These are phyloP conservation scores for Leucocoprinus leucothites DNA, from an alignment of 768 basidiomycete genomes.

Conservation along the genomic window DNA sequence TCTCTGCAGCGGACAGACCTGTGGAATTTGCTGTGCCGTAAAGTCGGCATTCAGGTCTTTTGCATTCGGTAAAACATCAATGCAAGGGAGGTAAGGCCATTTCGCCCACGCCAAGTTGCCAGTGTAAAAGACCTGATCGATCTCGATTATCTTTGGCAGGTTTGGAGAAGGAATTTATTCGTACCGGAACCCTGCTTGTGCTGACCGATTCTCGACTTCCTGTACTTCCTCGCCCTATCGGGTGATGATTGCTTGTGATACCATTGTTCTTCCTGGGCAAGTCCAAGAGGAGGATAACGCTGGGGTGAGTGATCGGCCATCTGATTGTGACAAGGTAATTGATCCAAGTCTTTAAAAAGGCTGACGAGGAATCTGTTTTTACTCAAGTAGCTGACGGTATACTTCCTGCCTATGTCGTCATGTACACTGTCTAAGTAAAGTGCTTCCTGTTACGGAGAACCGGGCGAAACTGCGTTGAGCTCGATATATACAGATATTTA, in stretches of 20 bases:
- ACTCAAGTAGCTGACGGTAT: conserved; percentile 53
- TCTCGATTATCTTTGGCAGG: conserved; percentile 25
- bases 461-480: neutral
- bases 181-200: conserved; percentile 53
- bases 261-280: conserved; percentile 37
- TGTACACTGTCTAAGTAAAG: conserved; percentile 35
- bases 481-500: neutral
- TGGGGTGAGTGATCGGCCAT: conserved; percentile 21
- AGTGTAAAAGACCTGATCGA: neutral
- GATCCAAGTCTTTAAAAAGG: conserved; percentile 23
- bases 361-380: conserved; percentile 48
- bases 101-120: too few relatives aligned
- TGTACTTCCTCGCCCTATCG: conserved; percentile 66
- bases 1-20: conserved; percentile 58
- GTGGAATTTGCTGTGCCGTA: conserved; percentile 60
- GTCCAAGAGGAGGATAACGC: conserved; percentile 15
- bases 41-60: conserved; percentile 55
- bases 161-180: conserved; percentile 65
- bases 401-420: conserved; percentile 53
- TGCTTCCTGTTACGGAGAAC: neutral
- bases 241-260: conserved; percentile 61
- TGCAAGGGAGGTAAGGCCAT: conserved; percentile 47
- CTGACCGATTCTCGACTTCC: conserved; percentile 62
- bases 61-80: conserved; percentile 51
- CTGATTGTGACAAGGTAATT: neutral